Percentiles rank a stretch among this genome's conserved stretches.
phyloP scores from a whole-genome alignment of 2,329 filamentous ascomycete species.

The Bipolaris oryzae region DNA sequence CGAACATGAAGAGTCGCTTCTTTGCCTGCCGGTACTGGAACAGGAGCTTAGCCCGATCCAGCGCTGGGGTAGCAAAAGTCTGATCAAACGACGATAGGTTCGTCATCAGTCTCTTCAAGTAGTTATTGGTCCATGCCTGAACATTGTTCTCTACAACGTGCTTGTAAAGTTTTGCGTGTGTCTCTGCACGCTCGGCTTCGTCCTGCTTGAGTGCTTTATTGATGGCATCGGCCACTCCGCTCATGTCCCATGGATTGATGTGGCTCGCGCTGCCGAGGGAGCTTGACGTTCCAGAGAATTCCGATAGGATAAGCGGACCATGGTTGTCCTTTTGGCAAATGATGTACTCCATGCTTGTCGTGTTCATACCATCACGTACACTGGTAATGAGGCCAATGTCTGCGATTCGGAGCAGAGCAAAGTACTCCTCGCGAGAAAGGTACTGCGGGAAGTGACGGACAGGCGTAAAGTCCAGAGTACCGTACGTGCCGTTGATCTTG shows the following conservation, averaged over 20 bases:
- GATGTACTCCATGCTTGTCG: constrained; percentile 92
- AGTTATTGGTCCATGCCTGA: constrained; percentile 81
- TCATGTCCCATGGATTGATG: constrained; percentile 95
- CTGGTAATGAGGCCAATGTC: constrained; percentile 95
- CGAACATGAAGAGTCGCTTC: constrained; percentile 94
- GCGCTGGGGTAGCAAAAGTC: constrained; percentile 76
- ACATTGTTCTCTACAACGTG: constrained; percentile 88
- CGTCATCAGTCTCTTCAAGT: constrained; percentile 77
- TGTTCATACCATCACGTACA: constrained; percentile 97
- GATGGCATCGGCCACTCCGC: constrained; percentile 82
- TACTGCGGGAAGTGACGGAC: constrained; percentile 97
- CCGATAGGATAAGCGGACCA: constrained; percentile 89
- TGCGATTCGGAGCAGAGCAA: constrained; percentile 85
- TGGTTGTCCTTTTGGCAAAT: constrained; percentile 87
- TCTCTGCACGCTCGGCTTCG: constrained; percentile 65
- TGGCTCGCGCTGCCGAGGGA: constrained; percentile 85
- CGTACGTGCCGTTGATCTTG: constrained; percentile 88
- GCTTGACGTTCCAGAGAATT: constrained; percentile 93
- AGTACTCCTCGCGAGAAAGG: constrained; percentile 87
- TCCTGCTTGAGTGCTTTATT: constrained; percentile 81
- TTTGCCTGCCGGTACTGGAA: constrained; percentile 74
- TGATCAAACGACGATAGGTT: constrained; percentile 80
- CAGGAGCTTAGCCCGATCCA: constrained; percentile 76
- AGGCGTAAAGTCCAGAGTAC: constrained; percentile 85
- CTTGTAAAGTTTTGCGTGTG: constrained; percentile 77